Evolutionary conservation across 164 flowering plant genomes (phyloP), one percentile per base, ranked within the genome.

Genomic region (Amborella trichopoda): DNA sequence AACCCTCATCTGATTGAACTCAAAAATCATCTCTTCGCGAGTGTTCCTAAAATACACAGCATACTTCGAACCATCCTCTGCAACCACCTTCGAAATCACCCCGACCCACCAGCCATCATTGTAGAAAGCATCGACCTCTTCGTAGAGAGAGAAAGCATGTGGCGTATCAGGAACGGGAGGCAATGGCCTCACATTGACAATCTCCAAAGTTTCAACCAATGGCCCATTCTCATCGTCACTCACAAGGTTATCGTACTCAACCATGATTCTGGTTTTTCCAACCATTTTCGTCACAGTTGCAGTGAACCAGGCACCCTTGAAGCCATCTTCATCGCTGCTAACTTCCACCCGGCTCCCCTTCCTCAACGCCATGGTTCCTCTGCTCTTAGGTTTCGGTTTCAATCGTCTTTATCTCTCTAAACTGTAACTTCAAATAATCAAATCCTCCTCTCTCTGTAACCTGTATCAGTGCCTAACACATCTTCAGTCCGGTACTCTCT

Each of bases 51-150:
- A 90, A 56, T 68, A 81, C 17, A 90, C 89, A 19, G 21, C 12
- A 48, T 78, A 90, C 54, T 20, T 72, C 19, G 68, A 44, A 19
- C 54, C 50, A 11, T 25, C 28, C n/a, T n/a, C n/a, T 2, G 16
- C 2, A 42, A 68, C 59, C 36, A 83, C 81, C 61, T 73, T 80
- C 24, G 68, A 49, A 49, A 90, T 55, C 20, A 74, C 67, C 18
- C 98, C 94, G 13, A 68, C 81, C 97, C 97, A 90, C 97, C 97
- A 86, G 2, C 74, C 86, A 54, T 86, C 95, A 52, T 81, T 79
- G 61, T 73, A 76, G 25, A 65, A 48, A 27, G 84, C 95, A 71
- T 90, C 97, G 44, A 90, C 91, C 65, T 79, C 76, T 25, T 83
- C 82, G 40, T 50, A 51, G 44, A 44, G 23, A 26, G 30, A 30